Evolutionary conservation across 176 grass and related monocot species (phyloP).

Genomic region (Oryza longistaminata): DNA sequence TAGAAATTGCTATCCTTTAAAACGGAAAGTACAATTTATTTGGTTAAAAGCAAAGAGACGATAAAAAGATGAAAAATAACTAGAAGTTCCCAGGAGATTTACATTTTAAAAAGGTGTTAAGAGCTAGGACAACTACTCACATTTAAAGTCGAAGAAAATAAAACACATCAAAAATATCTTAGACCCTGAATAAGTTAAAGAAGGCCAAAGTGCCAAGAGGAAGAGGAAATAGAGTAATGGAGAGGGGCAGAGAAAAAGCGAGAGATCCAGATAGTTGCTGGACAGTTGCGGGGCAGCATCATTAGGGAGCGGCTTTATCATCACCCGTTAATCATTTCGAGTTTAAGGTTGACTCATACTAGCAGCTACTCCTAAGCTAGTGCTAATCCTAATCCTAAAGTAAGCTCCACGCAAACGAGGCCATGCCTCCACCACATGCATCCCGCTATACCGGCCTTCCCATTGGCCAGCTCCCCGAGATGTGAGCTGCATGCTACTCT

Average conservation of each 20-base stretch:
- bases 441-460: background rate
- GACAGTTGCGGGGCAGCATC: constrained; percentile 16
- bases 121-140: background rate
- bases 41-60: background rate
- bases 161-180: background rate
- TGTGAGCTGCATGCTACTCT: background rate
- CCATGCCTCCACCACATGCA: background rate
- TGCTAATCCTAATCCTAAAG: background rate
- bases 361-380: background rate
- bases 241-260: background rate
- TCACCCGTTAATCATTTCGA: constrained; percentile 5
- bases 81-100: background rate
- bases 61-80: background rate
- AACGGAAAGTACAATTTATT: too few species aligned
- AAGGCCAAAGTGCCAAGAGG: background rate
- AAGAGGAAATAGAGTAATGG: background rate
- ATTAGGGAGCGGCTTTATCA: background rate
- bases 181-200: background rate
- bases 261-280: constrained; percentile 31
- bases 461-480: background rate
- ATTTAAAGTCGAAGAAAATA: background rate
- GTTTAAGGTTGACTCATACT: constrained; percentile 33
- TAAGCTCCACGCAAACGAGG: constrained; percentile 1
- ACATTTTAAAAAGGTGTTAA: background rate
- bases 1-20: too few species aligned